Base-by-base conservation (phyloP, 805 yeast species). In the Zygosaccharomyces bailii region DNA sequence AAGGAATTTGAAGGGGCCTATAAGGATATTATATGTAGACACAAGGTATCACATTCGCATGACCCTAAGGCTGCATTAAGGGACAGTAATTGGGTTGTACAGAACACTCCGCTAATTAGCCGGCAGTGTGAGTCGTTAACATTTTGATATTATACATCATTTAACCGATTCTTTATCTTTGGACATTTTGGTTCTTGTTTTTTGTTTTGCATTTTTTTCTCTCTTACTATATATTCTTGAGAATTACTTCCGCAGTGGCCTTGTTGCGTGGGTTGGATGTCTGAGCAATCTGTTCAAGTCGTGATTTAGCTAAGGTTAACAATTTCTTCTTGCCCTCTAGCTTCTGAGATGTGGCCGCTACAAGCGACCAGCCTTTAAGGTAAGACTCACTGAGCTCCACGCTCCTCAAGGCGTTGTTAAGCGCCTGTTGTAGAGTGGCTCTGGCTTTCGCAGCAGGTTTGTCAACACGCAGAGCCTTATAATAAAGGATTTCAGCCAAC, bases 81-180 rank as follows among this genome's bases (percentile, higher is more conserved):
- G 46, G 96, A 91, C 61, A 75, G 84, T 21, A 80, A 85, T 60
- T 91, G 97, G 97, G 89, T 91, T 7, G 74, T 85, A 9, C 74
- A 73, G 38, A 74, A 78, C 48, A 68, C 79, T 21, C 83, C 83
- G 0, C 68, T 76, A 19, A 52, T 67, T n/a, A 62, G 55, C 17
- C 63, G 67, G 33, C 57, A 56, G 42, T 61, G 66, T 34, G 75
- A 72, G 44, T 45, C 55, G 9, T 34, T 65, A 13, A 38, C 40
- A 35, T 54, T 63, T 18, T 35, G 48, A 25, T 35, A 44, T 48
- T 4, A 39, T 4, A 24, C 24, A 9, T n/a, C 10, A 34, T 14
- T 16, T 25, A n/a, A 21, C 27, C 16, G 21, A 6, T 11, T 21
- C 18, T 20, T 36, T 33, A 9, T 13, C 17, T 13, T 34, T 29